Conservation (phyloP, 1,284 basidiomycete species). For the Retiboletus fuscus region DNA sequence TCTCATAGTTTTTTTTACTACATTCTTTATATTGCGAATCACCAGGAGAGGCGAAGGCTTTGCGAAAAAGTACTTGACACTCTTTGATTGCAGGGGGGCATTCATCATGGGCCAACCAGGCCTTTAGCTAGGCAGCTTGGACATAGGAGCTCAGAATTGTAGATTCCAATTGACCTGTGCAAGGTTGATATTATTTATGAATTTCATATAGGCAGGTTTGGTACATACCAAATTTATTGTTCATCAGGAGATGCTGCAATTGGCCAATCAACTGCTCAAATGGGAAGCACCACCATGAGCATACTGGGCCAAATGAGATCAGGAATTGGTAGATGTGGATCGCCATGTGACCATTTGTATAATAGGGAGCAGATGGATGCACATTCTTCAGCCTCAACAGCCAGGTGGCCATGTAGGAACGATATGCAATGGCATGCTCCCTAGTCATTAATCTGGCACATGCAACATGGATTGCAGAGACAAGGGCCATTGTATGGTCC, state of each 20-base stretch:
- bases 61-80: constrained; percentile 16
- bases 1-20: not conserved
- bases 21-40: not conserved
- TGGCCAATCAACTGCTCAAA: constrained; percentile 28
- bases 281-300: constrained; percentile 26
- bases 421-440: not conserved
- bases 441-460: constrained; percentile 17
- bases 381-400: constrained; percentile 8
- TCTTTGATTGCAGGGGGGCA: constrained; percentile 19
- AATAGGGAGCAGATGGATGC: constrained; percentile 5
- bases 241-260: constrained; percentile 25
- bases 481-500: constrained; percentile 24
- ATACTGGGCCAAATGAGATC: constrained; percentile 4
- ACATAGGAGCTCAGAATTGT: constrained; percentile 11
- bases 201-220: no score
- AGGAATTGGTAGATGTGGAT: constrained; percentile 23
- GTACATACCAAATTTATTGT: constrained; percentile 26
- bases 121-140: constrained; percentile 14
- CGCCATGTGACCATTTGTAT: constrained; percentile 22
- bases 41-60: constrained; percentile 4
- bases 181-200: not conserved
- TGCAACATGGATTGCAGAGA: constrained; percentile 17
- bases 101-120: constrained; percentile 9
- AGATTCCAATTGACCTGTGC: constrained; percentile 21
- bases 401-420: not conserved